A percentile compares a stretch with the other conserved stretches of the same genome.
Conservation (phyloP, 768 basidiomycete species). For the Calocybe cyanea region DNA sequence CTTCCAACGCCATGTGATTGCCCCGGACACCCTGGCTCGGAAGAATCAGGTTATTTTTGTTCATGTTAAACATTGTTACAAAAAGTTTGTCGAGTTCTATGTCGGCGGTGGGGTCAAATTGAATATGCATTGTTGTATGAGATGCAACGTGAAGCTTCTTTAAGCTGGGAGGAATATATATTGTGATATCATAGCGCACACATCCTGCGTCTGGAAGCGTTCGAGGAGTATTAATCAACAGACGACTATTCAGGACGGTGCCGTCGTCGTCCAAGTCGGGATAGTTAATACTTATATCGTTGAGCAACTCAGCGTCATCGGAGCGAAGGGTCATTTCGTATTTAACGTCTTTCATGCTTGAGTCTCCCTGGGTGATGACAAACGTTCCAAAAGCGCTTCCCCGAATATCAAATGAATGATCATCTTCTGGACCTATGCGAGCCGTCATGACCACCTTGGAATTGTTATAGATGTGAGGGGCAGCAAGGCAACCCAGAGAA, state of each 20-base stretch:
- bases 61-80: slow-evolving; percentile 37
- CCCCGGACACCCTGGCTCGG: slow-evolving; percentile 38
- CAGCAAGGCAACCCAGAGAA: slow-evolving; percentile 46
- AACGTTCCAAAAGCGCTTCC: slow-evolving; percentile 51
- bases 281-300: slow-evolving; percentile 32
- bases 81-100: slow-evolving; percentile 40
- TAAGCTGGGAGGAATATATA: slow-evolving; percentile 47
- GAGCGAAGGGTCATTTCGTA: slow-evolving; percentile 48
- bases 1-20: slow-evolving; percentile 37
- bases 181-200: slow-evolving; percentile 51
- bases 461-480: slow-evolving; percentile 42
- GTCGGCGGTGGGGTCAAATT: slow-evolving; percentile 41
- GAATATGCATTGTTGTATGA: slow-evolving; percentile 42
- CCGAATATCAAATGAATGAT: slow-evolving; percentile 44
- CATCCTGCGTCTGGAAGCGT: slow-evolving; percentile 29
- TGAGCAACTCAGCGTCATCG: slow-evolving; percentile 35
- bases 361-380: slow-evolving; percentile 39
- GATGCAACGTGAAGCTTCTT: slow-evolving; percentile 45
- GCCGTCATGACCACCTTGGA: slow-evolving; percentile 32
- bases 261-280: slow-evolving; percentile 30
- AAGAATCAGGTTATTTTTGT: slow-evolving; percentile 42
- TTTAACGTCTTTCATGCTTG: slow-evolving; percentile 37
- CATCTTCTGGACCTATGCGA: slow-evolving; percentile 29
- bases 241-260: slow-evolving; percentile 29
- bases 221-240: slow-evolving; percentile 35